These are phyloP conservation scores for Zangia roseola DNA, from an alignment of 768 basidiomycete species.

Conservation along the genomic window DNA sequence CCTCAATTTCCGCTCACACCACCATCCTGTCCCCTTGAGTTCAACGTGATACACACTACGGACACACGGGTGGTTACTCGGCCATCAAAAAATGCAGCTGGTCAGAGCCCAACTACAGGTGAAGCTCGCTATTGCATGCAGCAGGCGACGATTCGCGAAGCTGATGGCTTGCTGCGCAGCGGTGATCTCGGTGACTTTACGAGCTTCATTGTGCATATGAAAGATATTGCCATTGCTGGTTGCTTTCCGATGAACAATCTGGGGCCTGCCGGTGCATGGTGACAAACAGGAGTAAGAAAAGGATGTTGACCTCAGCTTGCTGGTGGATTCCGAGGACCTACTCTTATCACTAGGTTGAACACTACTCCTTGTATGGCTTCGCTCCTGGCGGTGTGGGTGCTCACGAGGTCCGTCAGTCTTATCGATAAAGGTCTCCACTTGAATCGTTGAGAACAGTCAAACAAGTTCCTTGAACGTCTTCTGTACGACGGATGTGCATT, in stretches of 20 bases:
- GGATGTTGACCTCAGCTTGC: conserved; percentile 78
- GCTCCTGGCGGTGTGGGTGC: conserved; percentile 69
- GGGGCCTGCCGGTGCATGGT: neutral
- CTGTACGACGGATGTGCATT: conserved; percentile 79
- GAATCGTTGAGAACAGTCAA: conserved; percentile 44
- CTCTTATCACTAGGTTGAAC: conserved; percentile 20
- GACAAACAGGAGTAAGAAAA: conserved; percentile 40
- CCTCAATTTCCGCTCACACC: conserved; percentile 45
- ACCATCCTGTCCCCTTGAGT: conserved; percentile 72
- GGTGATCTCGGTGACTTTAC: conserved; percentile 80
- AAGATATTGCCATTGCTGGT: conserved; percentile 60
- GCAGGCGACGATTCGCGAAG: neutral
- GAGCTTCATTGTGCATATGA: conserved; percentile 82
- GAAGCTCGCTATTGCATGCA: conserved; percentile 10
- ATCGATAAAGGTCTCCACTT: neutral
- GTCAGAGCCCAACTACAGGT: conserved; percentile 78
- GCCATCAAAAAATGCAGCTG: conserved; percentile 73
- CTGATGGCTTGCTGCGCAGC: conserved; percentile 22
- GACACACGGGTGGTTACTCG: conserved; percentile 84
- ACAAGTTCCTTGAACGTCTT: conserved; percentile 67
- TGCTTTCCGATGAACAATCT: neutral
- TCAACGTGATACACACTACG: conserved; percentile 86
- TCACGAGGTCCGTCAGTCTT: conserved; percentile 51
- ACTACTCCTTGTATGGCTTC: conserved; percentile 54
- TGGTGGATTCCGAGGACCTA: conserved; percentile 78